Evolutionary conservation across 2,329 filamentous ascomycete genomes (phyloP).

Genomic region (Talaromyces verruculosus): DNA sequence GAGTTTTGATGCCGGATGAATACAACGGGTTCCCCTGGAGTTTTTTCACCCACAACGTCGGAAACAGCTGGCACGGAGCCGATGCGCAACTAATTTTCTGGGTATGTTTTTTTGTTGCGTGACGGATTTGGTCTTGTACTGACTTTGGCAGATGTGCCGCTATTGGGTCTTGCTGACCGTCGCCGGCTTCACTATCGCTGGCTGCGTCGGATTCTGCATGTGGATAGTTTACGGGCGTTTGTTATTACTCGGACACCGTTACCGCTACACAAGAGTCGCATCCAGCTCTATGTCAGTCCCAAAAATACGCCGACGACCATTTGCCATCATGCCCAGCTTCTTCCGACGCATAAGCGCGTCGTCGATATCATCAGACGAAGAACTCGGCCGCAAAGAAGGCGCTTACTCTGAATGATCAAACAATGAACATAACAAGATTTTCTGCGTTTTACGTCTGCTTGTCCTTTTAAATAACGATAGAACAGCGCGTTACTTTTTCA

Average conservation of each 20-base stretch:
- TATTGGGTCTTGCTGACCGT: constrained; percentile 58
- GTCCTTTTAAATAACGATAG: constrained; percentile 15
- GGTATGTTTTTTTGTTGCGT: constrained; percentile 39
- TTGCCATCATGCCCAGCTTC: constrained; percentile 36
- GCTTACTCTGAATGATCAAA: constrained; percentile 39
- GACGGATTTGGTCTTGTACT: neutral
- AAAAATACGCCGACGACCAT: constrained; percentile 33
- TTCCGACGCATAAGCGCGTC: constrained; percentile 42
- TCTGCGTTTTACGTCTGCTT: neutral
- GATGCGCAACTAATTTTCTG: constrained; percentile 67
- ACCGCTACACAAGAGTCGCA: constrained; percentile 27
- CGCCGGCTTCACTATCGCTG: constrained; percentile 52
- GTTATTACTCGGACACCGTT: constrained; percentile 43
- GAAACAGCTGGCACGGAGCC: constrained; percentile 65
- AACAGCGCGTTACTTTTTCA: constrained; percentile 11
- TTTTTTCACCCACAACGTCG: constrained; percentile 67
- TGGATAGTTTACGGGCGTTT: constrained; percentile 55
- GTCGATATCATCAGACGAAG: constrained; percentile 43
- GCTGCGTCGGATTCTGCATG: constrained; percentile 47
- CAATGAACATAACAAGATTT: neutral
- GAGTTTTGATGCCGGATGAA: constrained; percentile 68
- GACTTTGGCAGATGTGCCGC: constrained; percentile 49
- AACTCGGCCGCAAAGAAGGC: constrained; percentile 33
- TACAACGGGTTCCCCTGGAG: constrained; percentile 69
- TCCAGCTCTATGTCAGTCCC: constrained; percentile 29